These are phyloP conservation scores for Trichosporon ovoides DNA, from an alignment of 1,284 basidiomycete genomes.

Conservation along the genomic window DNA sequence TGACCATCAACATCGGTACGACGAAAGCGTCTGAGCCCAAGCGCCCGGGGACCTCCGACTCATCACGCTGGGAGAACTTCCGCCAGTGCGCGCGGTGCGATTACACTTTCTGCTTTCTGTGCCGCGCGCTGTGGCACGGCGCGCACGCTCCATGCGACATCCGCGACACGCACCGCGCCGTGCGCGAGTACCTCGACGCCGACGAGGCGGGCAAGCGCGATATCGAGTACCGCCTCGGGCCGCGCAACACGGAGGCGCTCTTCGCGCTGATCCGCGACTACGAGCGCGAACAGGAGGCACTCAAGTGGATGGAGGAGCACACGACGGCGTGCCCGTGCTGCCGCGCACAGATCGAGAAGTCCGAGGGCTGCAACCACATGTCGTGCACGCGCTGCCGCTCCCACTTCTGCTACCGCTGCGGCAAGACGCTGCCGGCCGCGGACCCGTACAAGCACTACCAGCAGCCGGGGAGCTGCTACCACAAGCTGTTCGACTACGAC, in stretches of 20 bases:
- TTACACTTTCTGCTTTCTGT: constrained; percentile 42
- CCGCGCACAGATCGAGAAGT: constrained; percentile 44
- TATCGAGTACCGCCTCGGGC: constrained; percentile 8
- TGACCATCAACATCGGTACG: constrained; percentile 18
- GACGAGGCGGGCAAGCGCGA: constrained; percentile 21
- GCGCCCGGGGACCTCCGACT: neutral
- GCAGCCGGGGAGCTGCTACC: constrained; percentile 36
- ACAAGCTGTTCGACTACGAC: constrained; percentile 43
- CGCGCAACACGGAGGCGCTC: constrained; percentile 3
- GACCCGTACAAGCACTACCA: constrained; percentile 46
- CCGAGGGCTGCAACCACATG: constrained; percentile 49
- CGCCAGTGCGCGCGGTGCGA: constrained; percentile 34
- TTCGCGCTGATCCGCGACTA: constrained; percentile 10
- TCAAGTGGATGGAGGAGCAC: constrained; percentile 37
- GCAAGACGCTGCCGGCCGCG: constrained; percentile 28
- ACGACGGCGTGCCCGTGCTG: constrained; percentile 44
- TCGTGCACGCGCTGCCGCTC: constrained; percentile 40
- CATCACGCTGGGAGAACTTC: constrained; percentile 32
- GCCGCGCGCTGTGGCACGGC: constrained; percentile 44
- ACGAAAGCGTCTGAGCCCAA: constrained; percentile 3
- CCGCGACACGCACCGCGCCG: constrained; percentile 12
- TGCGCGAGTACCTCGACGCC: constrained; percentile 39
- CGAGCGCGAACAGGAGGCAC: constrained; percentile 7
- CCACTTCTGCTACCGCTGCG: constrained; percentile 48
- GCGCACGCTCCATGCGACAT: constrained; percentile 38